Evolutionary conservation across 129 eudicot species (phyloP), one percentile per base, ranked within the genome.

Genomic region (Pittosporum tobira): DNA sequence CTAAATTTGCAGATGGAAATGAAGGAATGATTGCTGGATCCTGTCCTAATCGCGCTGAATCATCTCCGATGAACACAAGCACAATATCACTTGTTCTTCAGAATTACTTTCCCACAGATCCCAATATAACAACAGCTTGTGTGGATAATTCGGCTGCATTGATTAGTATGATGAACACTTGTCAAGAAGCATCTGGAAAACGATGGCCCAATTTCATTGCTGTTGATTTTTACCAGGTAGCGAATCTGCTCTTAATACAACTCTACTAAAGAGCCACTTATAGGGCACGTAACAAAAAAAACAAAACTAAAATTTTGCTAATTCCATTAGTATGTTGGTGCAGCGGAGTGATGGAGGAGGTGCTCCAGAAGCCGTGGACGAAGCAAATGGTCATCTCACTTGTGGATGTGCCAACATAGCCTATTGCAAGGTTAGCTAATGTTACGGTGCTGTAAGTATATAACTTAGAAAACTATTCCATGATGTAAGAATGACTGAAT

Each of bases 281-380:
- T 7, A 2, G 44, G 15, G 0, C 44, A 9, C 13, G n/a, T n/a
- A n/a, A n/a, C n/a, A n/a, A n/a, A n/a, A 38, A 6, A 38, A 38
- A 38, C 13, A 38, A 38, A 38, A 27, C 4, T 31, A 13, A 12
- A 24, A 29, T 29, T 3, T 2, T 24, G 10, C 26, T 44, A 31
- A 43, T 2, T 23, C 25, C 6, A 44, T 18, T 20, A 60, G 36
- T 27, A 14, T 27, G 6, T 51, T 63, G 69, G 2, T 65, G 57
- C 63, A 90, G 99, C 87, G 85, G 61, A 91, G 79, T 51, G 99
- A 91, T 60, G 96, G 96, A 6, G 99, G 99, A 37, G 99, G 99
- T 57, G 94, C 94, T 30, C 36, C 94, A 9, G 83, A 87, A 79
- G 96, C 99, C 0, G 88, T 91, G 1, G 94, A 91, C 65, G 73